Evolutionary conservation across 768 basidiomycete genomes (phyloP).

Genomic region (Termitomyces sp.): DNA sequence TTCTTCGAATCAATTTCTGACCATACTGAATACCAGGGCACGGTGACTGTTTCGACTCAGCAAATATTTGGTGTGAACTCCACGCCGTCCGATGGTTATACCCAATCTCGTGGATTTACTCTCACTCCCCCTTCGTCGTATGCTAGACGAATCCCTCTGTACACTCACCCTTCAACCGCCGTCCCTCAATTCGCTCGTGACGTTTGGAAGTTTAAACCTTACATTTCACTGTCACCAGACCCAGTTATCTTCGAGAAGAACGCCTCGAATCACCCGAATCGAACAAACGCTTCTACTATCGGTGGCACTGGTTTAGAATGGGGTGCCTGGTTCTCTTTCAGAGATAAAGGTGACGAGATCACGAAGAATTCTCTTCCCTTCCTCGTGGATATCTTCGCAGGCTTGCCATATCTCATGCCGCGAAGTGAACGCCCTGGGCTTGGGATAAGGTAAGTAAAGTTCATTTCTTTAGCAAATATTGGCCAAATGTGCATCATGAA

Average conservation of each 20-base stretch:
- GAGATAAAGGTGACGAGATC: slow-evolving; percentile 38
- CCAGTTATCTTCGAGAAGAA: slow-evolving; percentile 37
- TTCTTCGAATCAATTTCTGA: not conserved
- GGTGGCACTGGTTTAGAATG: slow-evolving; percentile 56
- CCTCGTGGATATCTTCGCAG: slow-evolving; percentile 52
- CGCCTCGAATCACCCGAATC: slow-evolving; percentile 28
- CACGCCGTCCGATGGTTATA: slow-evolving; percentile 22
- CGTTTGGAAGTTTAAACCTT: slow-evolving; percentile 32
- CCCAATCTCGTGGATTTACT: slow-evolving; percentile 23
- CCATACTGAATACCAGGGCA: slow-evolving; percentile 29
- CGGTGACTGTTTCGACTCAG: slow-evolving; percentile 48
- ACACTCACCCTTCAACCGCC: slow-evolving; percentile 47
- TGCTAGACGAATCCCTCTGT: slow-evolving; percentile 58
- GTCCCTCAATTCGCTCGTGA: slow-evolving; percentile 17
- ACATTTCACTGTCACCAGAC: slow-evolving; percentile 39
- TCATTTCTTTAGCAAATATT: not conserved
- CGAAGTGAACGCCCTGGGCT: slow-evolving; percentile 36
- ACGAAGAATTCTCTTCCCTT: slow-evolving; percentile 52
- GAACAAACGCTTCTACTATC: slow-evolving; percentile 36
- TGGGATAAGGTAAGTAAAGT: slow-evolving; percentile 24
- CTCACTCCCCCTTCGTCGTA: slow-evolving; percentile 53
- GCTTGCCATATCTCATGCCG: slow-evolving; percentile 46
- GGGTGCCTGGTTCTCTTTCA: slow-evolving; percentile 56
- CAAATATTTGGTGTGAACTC: slow-evolving; percentile 52
- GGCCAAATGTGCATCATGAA: not conserved